Evolutionary conservation across 2,329 filamentous ascomycete genomes (phyloP), one percentile per base, ranked within the genome.

Genomic region (Penicillium concentricum): DNA sequence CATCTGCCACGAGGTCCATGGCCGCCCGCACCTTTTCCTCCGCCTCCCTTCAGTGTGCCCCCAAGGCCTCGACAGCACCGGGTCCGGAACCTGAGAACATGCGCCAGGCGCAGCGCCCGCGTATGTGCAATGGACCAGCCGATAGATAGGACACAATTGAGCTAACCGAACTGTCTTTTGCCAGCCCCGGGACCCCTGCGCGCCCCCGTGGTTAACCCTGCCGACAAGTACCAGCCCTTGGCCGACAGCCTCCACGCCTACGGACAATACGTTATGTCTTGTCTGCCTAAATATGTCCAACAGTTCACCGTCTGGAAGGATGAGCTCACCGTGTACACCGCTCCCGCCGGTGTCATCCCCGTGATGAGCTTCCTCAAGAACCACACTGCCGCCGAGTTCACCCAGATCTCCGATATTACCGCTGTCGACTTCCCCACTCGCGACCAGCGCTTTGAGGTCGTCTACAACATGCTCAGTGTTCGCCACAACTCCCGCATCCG

Each of bases 271-370:
- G 81, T 99, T 71, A 93, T 99, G 86, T 92, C 92, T 66, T 96
- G 91, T 77, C 79, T 99, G 72, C 95, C 94, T 69, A 97, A 97
- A 82, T 97, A 96, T 79, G 86, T 99, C 69, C 95, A 99, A 81
- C 94, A 99, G 80, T 97, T 97, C 81, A 96, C 92, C 13, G 93
- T 99, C 54, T 99, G 94, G 94, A 99, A 99, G 81, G 94, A 99
- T 74, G 94, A 99, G 79, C 86, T 99, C 73, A 92, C 89, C 68
- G 91, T 97, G 75, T 93, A 95, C 78, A 94, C 97, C 71, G 83
- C 91, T 46, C 94, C 94, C 1, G 80, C 89, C 37, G 94, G 91
- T 66, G 87, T 97, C 67, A 85, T 97, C 66, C 94, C 94, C 38
- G 89, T 96, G 69, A 92, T 99, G 77, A 86, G 84, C 60, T 99